Conservation (phyloP, 1,284 basidiomycete genomes). For the Trichosporon ovoides region DNA sequence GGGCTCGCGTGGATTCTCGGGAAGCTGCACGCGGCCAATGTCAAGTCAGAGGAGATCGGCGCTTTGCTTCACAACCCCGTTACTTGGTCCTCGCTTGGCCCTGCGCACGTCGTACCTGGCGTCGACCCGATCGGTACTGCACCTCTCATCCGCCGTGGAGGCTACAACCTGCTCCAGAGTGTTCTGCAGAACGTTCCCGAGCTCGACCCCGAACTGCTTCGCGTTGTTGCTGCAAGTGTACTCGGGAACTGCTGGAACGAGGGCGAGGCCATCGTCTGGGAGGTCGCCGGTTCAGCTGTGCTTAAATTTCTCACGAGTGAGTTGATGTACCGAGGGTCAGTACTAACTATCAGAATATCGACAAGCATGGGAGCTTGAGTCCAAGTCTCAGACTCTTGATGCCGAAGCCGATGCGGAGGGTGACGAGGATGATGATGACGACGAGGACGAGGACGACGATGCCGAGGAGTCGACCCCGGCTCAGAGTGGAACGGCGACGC, state of each 20-base stretch:
- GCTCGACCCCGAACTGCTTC: constrained; percentile 30
- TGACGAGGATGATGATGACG: constrained; percentile 22
- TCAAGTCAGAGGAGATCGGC: constrained; percentile 26
- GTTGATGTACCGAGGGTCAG: constrained; percentile 51
- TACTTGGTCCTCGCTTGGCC: constrained; percentile 37
- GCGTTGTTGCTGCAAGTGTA: constrained; percentile 56
- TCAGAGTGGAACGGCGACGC: constrained; percentile 9
- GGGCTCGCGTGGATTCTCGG: constrained; percentile 57
- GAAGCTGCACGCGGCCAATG: constrained; percentile 22
- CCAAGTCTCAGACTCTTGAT: not conserved
- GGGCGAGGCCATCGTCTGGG: constrained; percentile 61
- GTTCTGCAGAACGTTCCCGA: constrained; percentile 10
- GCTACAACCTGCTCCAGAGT: constrained; percentile 32
- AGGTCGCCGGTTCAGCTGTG: constrained; percentile 63
- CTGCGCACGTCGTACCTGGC: constrained; percentile 6
- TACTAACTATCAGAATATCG: constrained; percentile 52
- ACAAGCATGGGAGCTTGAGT: constrained; percentile 58
- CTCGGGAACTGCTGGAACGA: constrained; percentile 74
- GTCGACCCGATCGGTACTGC: constrained; percentile 22
- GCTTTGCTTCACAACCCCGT: constrained; percentile 32
- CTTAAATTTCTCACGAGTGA: constrained; percentile 61
- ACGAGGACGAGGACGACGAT: constrained; percentile 28
- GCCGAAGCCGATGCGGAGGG: constrained; percentile 11
- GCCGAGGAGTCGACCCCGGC: constrained; percentile 37
- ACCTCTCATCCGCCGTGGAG: constrained; percentile 41